Base-by-base conservation (phyloP, 352 stramenopile species). In the Phytopythium delawarense region DNA sequence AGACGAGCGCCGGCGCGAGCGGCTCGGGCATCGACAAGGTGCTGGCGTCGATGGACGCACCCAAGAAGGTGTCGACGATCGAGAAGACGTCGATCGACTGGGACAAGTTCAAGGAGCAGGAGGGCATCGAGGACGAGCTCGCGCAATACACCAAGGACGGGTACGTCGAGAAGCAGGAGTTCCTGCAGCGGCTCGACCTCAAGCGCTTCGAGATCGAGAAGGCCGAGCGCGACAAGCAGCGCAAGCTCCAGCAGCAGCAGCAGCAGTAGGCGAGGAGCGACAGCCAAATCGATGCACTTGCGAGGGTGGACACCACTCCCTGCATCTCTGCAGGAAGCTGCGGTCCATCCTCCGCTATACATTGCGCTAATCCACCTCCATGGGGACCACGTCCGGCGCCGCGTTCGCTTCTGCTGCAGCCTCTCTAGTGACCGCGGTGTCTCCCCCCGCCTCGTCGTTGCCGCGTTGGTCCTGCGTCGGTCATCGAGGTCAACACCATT, bases 101-200 rank as follows among this genome's bases (percentile, higher is more conserved):
- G 96, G 92, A 98, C 71, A 83, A 87, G 25, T 99, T 98, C 79
- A 99, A 99, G 69, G 78, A 94, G 42, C 75, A 93, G 37, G 79
- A 96, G 56, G 88, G 88, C 46, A 87, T 98, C 55, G 87, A 97
- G 49, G 94, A 98, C 54, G 90, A 98, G 61, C 73, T 99, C 16
- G 78, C 88, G 37, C 92, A 97, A 54, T 86, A 95, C 74, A 96
- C 86, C 8, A 98, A 98, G 66, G 86, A 98, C 65, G 96, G 90
- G 64, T 98, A 95, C 74, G 79, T 98, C 57, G 94, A 98, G 59
- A 98, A 98, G 69, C 92, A 98, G 63, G 90, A 98, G 65, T 99
- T 99, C 73, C 79, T 99, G 46, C 76, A 93, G 56, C 85, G 90
- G 23, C 72, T 97, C 23, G 90, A 97, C 62, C 62, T 81, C 45